phyloP scores from a whole-genome alignment of 2,329 filamentous ascomycete species.

The Metarhizium sp. region DNA sequence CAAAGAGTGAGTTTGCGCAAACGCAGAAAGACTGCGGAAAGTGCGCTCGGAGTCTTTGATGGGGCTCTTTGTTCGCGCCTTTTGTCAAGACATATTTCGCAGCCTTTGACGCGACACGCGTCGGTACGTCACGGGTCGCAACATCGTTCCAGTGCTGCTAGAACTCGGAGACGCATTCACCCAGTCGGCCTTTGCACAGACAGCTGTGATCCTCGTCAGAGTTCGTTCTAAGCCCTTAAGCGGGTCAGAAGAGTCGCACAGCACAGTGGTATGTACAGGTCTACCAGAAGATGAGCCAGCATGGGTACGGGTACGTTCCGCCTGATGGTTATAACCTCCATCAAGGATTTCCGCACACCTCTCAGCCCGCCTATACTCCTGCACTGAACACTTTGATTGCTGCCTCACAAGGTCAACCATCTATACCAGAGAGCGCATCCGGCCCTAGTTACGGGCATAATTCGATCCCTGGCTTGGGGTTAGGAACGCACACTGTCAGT shows the following conservation, averaged over 20 bases:
- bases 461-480: conserved; percentile 24
- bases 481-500: conserved; percentile 15
- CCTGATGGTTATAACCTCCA: conserved; percentile 14
- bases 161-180: not conserved
- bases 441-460: conserved; percentile 13
- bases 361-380: conserved; percentile 9
- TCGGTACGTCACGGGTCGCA: not conserved
- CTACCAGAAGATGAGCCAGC: conserved; percentile 18
- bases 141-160: not conserved
- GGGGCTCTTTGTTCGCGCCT: not conserved
- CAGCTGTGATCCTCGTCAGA: not conserved
- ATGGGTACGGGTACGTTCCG: conserved; percentile 17
- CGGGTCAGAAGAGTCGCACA: not conserved
- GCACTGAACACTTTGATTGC: conserved; percentile 5
- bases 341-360: conserved; percentile 11
- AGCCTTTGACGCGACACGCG: not conserved
- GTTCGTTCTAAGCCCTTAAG: not conserved
- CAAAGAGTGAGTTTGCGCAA: not conserved
- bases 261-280: not conserved
- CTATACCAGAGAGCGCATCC: conserved; percentile 13
- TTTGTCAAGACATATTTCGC: not conserved
- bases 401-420: not conserved
- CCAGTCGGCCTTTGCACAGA: not conserved
- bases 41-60: not conserved
- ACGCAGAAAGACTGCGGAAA: not conserved